Conservation (phyloP, 192 early-diverging fungal species). For the Cladochytrium replicatum region DNA sequence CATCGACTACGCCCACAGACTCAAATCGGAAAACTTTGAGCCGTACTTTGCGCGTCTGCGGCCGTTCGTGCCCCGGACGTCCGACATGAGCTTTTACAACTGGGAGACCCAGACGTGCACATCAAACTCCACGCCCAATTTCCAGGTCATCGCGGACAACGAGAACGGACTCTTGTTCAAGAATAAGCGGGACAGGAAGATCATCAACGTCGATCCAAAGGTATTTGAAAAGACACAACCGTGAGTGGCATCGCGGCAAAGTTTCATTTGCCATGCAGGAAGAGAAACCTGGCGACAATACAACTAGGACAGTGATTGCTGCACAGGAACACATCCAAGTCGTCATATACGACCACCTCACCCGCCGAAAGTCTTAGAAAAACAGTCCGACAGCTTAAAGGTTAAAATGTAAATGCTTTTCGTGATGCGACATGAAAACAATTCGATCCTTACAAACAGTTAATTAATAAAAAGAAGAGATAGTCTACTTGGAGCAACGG, state of each 20-base stretch:
- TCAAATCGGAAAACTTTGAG: slow-evolving; percentile 56
- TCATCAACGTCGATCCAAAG: slow-evolving; percentile 55
- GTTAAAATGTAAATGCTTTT: no score
- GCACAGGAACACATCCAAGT: slow-evolving; percentile 52
- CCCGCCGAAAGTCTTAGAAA: slow-evolving; percentile 35
- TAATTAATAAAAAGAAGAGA: no score
- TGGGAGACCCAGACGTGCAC: slow-evolving; percentile 61
- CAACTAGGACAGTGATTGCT: slow-evolving; percentile 37
- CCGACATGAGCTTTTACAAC: slow-evolving; percentile 57
- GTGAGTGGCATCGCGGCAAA: slow-evolving; percentile 3
- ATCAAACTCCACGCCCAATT: slow-evolving; percentile 50
- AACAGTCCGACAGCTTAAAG: neutral
- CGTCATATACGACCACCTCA: slow-evolving; percentile 55
- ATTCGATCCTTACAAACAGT: no score
- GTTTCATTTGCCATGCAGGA: slow-evolving; percentile 15
- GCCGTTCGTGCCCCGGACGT: slow-evolving; percentile 36
- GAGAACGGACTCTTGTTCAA: slow-evolving; percentile 56
- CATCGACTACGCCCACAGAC: slow-evolving; percentile 54
- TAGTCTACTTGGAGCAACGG: no score
- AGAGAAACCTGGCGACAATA: slow-evolving; percentile 48
- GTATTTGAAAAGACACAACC: slow-evolving; percentile 14
- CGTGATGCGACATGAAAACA: no score
- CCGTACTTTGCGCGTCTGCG: slow-evolving; percentile 36
- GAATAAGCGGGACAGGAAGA: slow-evolving; percentile 55
- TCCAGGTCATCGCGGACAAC: slow-evolving; percentile 58